Evolutionary conservation across 1,284 basidiomycete genomes (phyloP), one percentile per base, ranked within the genome.

Genomic region (Lignosus rhinocerotis): DNA sequence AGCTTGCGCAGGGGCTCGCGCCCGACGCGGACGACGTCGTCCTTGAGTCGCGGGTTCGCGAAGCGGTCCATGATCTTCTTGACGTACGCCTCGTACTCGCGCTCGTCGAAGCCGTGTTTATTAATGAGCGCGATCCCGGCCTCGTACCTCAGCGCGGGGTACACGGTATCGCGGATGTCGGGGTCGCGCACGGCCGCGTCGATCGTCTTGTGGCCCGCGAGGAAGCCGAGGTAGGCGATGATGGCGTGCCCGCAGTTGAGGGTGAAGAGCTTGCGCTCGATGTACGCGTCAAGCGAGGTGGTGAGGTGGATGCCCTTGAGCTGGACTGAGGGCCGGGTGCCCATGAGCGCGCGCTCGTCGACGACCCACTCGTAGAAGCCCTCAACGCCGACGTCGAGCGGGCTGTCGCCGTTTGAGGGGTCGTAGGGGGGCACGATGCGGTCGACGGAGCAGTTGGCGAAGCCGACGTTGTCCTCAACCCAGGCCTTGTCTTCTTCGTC

Each of bases 181-280:
- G 48, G 10, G 61, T 71, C 68, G 3, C 44, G 60, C 36, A 72
- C 69, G 38, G 71, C 70, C n/a, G 62, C 64, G 60, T 72, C 70
- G 61, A 76, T 72, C 25, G 72, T 75, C 46, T 31, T 30, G 38
- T 67, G 55, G 48, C 57, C 67, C 69, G 45, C 69, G 51, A 75
- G 64, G 63, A 69, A 68, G 25, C 76, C 76, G 50, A 78, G 72
- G 67, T 76, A 78, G 5, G 75, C 75, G 42, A 68, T 64, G 56
- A 73, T 73, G 7, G 75, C 75, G 64, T 78, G 76, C 6, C 76
- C 76, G 53, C 70, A 71, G 63, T 78, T 78, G 50, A 78, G 73
- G 32, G 75, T 76, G 68, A 73, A 78, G 53, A 77, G 72, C 63
- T 78, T 78, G 58, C 76, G 72, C 65, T 77, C 75, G 63, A 76